phyloP scores from a whole-genome alignment of 2,329 filamentous ascomycete genomes.

The Trichophaea hybrida region DNA sequence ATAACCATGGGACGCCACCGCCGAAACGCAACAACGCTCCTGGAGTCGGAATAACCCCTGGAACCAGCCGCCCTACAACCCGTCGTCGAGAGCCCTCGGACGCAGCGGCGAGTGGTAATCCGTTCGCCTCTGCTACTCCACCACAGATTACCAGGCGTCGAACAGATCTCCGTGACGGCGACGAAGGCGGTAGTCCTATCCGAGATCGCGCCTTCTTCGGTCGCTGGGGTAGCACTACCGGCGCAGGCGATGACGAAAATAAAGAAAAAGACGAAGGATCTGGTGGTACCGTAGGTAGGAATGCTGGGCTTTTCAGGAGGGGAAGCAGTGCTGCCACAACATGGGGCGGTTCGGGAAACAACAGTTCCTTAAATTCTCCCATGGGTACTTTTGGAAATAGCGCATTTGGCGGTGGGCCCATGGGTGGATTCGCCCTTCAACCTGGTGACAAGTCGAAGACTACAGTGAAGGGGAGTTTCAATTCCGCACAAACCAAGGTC shows the following conservation, averaged over 20 bases:
- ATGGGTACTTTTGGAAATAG: constrained; percentile 74
- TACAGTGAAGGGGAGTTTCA: constrained; percentile 40
- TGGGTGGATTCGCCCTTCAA: constrained; percentile 49
- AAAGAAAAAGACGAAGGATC: constrained; percentile 32
- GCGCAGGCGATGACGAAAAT: constrained; percentile 38
- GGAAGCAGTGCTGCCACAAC: constrained; percentile 35
- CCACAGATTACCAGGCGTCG: constrained; percentile 30
- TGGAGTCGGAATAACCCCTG: constrained; percentile 56
- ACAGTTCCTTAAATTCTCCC: constrained; percentile 48
- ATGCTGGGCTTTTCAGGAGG: constrained; percentile 40
- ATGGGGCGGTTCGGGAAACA: constrained; percentile 26
- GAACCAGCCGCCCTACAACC: constrained; percentile 55
- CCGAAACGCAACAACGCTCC: constrained; percentile 48
- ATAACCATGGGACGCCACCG: constrained; percentile 72
- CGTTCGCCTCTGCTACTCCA: constrained; percentile 36
- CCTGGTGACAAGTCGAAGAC: constrained; percentile 40
- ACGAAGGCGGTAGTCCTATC: constrained; percentile 21
- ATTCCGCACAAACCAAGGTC: constrained; percentile 27
- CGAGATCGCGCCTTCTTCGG: constrained; percentile 32
- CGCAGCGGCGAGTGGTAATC: constrained; percentile 34
- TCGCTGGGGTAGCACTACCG: constrained; percentile 41
- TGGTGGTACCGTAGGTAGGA: constrained; percentile 29
- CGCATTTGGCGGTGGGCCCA: constrained; percentile 24
- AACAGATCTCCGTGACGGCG: constrained; percentile 43
- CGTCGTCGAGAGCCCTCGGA: constrained; percentile 48